Evolutionary conservation across 2,329 filamentous ascomycete species (phyloP).

Genomic region (Ploettnerulaceae sp.): DNA sequence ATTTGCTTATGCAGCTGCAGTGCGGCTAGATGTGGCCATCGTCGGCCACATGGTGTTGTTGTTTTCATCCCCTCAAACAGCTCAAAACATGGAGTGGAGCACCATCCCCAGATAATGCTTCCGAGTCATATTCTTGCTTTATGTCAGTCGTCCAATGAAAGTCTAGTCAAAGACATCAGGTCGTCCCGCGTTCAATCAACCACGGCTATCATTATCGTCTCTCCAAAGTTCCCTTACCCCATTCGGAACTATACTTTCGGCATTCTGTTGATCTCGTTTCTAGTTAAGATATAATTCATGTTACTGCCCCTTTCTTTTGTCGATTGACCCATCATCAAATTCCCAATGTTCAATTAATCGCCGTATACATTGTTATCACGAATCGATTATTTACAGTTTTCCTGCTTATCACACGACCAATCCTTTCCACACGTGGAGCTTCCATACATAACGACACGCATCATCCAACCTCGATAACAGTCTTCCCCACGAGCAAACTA

Average conservation of each 20-base stretch:
- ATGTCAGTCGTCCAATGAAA: slow-evolving; percentile 8
- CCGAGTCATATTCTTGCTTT: slow-evolving; percentile 20
- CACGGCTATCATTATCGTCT: slow-evolving; percentile 19
- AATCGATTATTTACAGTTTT: slow-evolving; percentile 19
- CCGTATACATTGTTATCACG: slow-evolving; percentile 17
- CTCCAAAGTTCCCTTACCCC: slow-evolving; percentile 18
- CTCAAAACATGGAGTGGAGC: slow-evolving; percentile 7
- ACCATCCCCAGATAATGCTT: slow-evolving; percentile 1
- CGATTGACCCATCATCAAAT: slow-evolving; percentile 3
- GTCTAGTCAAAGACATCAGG: not conserved
- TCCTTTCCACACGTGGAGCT: slow-evolving; percentile 25
- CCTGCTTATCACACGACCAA: slow-evolving; percentile 20
- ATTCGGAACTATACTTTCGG: slow-evolving; percentile 22
- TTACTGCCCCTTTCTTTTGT: slow-evolving; percentile 10
- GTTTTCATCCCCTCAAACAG: slow-evolving; percentile 1
- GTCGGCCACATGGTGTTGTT: slow-evolving; percentile 8
- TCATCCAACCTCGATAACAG: slow-evolving; percentile 13
- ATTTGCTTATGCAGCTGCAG: slow-evolving; percentile 3
- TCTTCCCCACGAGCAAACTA: slow-evolving; percentile 15
- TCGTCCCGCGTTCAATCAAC: slow-evolving; percentile 7
- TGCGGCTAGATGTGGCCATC: slow-evolving; percentile 11
- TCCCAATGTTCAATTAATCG: slow-evolving; percentile 14
- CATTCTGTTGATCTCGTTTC: slow-evolving; percentile 5
- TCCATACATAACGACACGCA: slow-evolving; percentile 15
- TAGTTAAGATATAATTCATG: slow-evolving; percentile 14